Evolutionary conservation across 257 asterid genomes (phyloP).

Genomic region (Solanum sitiens): DNA sequence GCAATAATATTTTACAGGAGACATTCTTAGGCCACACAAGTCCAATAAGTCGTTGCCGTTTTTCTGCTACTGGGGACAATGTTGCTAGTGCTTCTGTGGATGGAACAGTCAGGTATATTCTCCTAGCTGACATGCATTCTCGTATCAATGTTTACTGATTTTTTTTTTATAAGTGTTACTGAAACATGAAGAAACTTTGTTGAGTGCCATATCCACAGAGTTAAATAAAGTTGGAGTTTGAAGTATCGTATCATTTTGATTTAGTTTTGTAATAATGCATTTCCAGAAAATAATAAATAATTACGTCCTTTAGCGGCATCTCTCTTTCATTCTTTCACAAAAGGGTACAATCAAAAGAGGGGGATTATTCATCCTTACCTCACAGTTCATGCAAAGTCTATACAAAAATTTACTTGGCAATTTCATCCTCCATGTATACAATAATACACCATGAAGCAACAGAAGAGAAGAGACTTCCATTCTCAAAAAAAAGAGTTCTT

Average conservation of each 20-base stretch:
- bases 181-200: background rate
- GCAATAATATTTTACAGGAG: conserved; percentile 38
- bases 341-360: background rate
- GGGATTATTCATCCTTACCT: background rate
- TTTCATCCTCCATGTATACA: background rate
- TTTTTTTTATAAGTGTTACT: background rate
- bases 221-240: background rate
- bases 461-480: background rate
- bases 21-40: conserved; percentile 96
- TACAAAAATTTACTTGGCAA: background rate
- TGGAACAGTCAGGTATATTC: conserved; percentile 78
- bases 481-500: background rate
- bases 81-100: conserved; percentile 95
- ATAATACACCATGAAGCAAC: background rate
- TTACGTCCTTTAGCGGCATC: background rate
- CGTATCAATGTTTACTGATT: background rate
- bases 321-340: background rate
- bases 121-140: background rate
- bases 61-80: conserved; percentile 91
- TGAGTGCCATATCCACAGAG: background rate
- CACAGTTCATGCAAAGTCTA: background rate
- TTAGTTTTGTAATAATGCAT: background rate
- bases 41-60: conserved; percentile 88
- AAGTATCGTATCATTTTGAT: background rate
- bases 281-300: background rate